Conservation (phyloP, 2,329 filamentous ascomycete species). For the Penicillium aurantiogriseum region DNA sequence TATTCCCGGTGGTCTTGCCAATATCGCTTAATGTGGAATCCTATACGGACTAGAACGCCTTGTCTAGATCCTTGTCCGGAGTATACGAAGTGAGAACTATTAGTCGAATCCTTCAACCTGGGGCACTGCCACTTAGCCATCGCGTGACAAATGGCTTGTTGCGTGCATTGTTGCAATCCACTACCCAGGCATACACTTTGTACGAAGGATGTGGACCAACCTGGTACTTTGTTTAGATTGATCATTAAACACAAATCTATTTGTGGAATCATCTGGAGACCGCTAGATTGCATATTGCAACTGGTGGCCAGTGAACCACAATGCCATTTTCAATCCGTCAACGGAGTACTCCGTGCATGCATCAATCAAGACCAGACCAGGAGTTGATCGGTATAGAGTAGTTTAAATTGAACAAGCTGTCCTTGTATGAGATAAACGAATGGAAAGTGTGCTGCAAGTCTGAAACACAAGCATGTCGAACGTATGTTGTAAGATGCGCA, state of each 20-base stretch:
- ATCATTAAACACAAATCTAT: not conserved
- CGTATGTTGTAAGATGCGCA: not conserved
- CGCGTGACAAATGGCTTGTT: not conserved
- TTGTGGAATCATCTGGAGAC: not conserved
- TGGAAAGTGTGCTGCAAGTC: not conserved
- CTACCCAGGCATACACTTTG: not conserved
- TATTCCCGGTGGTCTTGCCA: not conserved
- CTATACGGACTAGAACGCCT: not conserved
- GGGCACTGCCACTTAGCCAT: not conserved
- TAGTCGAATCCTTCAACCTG: not conserved
- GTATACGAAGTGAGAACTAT: not conserved
- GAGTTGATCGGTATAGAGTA: not conserved
- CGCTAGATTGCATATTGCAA: not conserved
- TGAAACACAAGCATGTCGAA: not conserved
- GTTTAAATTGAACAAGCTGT: not conserved
- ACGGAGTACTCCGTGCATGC: not conserved
- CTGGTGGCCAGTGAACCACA: not conserved
- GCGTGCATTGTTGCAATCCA: not conserved
- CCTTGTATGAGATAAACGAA: not conserved
- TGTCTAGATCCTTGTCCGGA: not conserved
- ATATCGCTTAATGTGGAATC: not conserved
- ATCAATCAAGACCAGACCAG: not conserved
- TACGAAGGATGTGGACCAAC: not conserved
- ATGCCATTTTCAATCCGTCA: not conserved
- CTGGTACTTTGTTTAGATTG: not conserved